Conservation (phyloP, 2,329 filamentous ascomycete genomes). For the Sphaerulina vaccinii region DNA sequence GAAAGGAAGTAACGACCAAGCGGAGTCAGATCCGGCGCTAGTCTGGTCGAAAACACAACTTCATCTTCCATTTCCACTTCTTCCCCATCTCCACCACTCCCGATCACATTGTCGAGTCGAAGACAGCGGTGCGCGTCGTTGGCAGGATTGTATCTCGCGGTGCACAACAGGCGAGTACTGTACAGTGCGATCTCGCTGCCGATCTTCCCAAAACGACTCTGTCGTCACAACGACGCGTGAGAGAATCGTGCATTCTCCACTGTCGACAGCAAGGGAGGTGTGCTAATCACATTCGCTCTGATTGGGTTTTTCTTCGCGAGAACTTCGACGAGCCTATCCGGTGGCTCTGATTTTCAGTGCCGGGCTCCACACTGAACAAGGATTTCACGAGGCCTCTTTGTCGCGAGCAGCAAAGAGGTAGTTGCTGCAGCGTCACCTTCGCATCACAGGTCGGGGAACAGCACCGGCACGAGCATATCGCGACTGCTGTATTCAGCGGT, state of each 20-base stretch:
- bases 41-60: too few relatives aligned
- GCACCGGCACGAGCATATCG: neutral
- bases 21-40: too few relatives aligned
- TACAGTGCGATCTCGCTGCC: neutral
- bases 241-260: neutral
- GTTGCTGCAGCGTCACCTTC: constrained; percentile 4
- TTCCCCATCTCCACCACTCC: too few relatives aligned
- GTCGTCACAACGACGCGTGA: neutral
- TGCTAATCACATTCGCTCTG: constrained; percentile 12
- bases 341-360: neutral
- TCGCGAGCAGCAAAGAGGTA: constrained; percentile 1
- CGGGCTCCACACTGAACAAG: constrained; percentile 12
- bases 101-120: too few relatives aligned
- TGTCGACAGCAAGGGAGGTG: too few relatives aligned
- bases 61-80: too few relatives aligned
- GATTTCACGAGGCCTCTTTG: neutral
- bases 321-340: constrained; percentile 4
- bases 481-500: neutral
- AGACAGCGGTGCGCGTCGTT: too few relatives aligned
- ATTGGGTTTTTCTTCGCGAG: constrained; percentile 12
- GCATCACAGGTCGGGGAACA: constrained; percentile 1
- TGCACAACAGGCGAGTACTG: neutral
- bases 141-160: too few relatives aligned
- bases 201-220: neutral
- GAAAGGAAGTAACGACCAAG: too few relatives aligned